These are phyloP conservation scores for Mortierella claussenii DNA, from an alignment of 192 early-diverging fungal species.

Conservation along the genomic window DNA sequence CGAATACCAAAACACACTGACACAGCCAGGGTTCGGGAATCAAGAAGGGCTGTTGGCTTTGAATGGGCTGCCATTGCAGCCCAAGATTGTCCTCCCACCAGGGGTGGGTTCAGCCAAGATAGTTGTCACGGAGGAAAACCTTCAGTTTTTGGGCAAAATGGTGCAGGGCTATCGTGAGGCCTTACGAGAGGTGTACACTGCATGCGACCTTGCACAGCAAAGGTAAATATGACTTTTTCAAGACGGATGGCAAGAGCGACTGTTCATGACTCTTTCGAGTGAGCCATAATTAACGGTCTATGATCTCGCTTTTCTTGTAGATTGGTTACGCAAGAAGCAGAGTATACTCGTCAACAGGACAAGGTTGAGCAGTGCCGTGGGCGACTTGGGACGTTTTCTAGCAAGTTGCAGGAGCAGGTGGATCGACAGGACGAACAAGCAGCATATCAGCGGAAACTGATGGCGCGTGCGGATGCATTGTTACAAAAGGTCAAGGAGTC, in stretches of 20 bases:
- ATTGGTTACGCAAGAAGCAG: conserved; percentile 47
- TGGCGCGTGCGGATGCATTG: conserved; percentile 65
- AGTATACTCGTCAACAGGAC: conserved; percentile 58
- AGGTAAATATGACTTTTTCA: conserved; percentile 17
- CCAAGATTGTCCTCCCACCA: conserved; percentile 56
- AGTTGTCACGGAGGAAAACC: conserved; percentile 57
- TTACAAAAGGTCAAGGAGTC: conserved; percentile 71
- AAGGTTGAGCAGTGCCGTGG: conserved; percentile 54
- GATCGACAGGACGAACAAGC: conserved; percentile 54
- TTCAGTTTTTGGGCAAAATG: conserved; percentile 52
- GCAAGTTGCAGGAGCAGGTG: conserved; percentile 57
- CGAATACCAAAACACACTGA: conserved; percentile 34
- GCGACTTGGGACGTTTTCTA: conserved; percentile 48
- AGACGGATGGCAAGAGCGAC: too few relatives aligned
- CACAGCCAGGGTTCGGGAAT: conserved; percentile 51
- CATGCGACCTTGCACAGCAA: conserved; percentile 37
- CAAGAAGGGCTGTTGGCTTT: conserved; percentile 46
- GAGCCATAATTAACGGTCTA: too few relatives aligned
- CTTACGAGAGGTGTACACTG: conserved; percentile 47
- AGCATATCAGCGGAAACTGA: conserved; percentile 54
- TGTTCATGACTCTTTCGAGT: too few relatives aligned
- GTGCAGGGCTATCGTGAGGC: conserved; percentile 49
- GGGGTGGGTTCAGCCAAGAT: conserved; percentile 55
- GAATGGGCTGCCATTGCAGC: conserved; percentile 47
- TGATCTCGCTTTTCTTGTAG: conserved; percentile 20